Evolutionary conservation across 768 basidiomycete genomes (phyloP), one percentile per base, ranked within the genome.

Genomic region (Rhizopogon vesiculosus): DNA sequence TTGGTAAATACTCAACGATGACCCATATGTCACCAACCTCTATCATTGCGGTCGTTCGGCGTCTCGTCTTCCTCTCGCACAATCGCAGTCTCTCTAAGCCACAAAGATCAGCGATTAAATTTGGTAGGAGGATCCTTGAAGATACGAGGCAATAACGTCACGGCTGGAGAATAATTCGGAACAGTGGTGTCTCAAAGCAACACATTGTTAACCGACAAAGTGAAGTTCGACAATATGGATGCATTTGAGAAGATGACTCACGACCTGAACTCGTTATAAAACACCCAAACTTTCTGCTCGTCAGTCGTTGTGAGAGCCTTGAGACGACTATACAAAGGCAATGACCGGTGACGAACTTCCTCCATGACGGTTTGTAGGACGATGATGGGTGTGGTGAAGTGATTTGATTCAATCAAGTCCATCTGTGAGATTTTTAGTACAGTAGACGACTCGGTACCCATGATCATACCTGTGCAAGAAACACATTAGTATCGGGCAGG

Each of bases 361-460:
- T 97, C 91, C 51, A 98, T 76, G 2, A 98, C 95, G 0, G 96
- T 99, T 72, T 98, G 96, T 2, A 97, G 81, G 22, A 99, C 75
- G 54, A 99, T 86, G 53, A 98, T 84, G 0, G 95, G 93, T 0
- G 87, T 76, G 0, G 73, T 79, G 62, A 95, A 91, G 1, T 84
- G 74, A 1, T 79, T 73, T 0, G 89, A 91, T 68, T 93, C 90
- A 40, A 98, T 76, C 51, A 98, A 78, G 71, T 99, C 97, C 90
- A 98, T 98, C 91, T 97, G 62, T 13, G 54, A 19, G 22, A 51
- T 16, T 25, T 5, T 56, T 8, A 59, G 49, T 45, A 54, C 13
- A 13, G 40, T 45, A 40, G 15, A 7, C 15, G 10, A 9, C 6
- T 25, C 15, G 5, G 8, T 18, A 54, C 15, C 0, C 2, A 25